Evolutionary conservation across 2,329 filamentous ascomycete genomes (phyloP), one percentile per base, ranked within the genome.

Genomic region (Aspergillus costaricaensis): DNA sequence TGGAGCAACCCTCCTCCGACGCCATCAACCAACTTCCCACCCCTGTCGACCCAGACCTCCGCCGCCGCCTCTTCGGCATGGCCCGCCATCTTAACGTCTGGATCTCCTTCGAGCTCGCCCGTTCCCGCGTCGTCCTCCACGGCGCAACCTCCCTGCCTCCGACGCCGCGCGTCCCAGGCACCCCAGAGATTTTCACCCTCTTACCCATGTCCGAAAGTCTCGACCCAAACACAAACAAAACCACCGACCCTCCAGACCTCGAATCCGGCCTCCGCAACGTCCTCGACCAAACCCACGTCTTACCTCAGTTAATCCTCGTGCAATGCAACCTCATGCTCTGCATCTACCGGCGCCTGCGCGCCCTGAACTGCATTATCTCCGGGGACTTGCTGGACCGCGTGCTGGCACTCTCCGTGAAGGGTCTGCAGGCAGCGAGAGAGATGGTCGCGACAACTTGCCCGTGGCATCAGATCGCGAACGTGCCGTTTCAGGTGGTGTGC

Each of bases 401-500:
- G 10, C 76, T 86, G 3, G 72, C 71, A 0, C 73, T 86, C 3
- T 76, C 79, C 0, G 57, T 52, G 2, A 74, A 77, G 3, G 83
- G 80, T 0, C 77, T 86, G 9, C 73, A 76, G 21, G 81, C 82
- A 0, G 82, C 84, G 0, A 76, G 79, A 5, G 70, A 70, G 5
- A 80, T 86, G 67, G 73, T 82, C 0, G 74, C 77, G 2, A 70
- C 72, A 9, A 74, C 76, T 12, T 75, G 76, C 2, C 84, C 84
- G 0, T 87, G 85, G 85, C 85, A 86, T 65, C 84, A 87, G 59
- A 80, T 84, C 49, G 83, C 83, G 27, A 86, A 87, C 52, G 82
- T 86, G 0, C 85, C 85, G 0, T 87, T 87, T 62, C 85, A 86
- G 56, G 79, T 84, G 0, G 77, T 86, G 30, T 86, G 84, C 60